phyloP scores from a whole-genome alignment of 1,284 basidiomycete genomes.

The Coniferiporia sulphurascens region DNA sequence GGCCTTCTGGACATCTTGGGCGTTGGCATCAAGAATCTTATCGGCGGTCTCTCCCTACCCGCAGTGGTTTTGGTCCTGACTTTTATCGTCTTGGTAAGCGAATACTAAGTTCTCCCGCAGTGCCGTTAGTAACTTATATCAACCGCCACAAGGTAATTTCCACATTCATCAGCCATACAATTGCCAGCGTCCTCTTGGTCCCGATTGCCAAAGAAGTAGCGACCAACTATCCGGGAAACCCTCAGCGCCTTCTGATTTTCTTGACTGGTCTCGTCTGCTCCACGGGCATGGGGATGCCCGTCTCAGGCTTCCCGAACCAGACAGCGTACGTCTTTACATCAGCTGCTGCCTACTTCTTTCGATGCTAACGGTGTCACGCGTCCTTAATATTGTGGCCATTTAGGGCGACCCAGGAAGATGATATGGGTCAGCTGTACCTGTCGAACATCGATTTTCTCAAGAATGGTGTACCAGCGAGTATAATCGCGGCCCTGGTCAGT shows the following conservation, averaged over 20 bases:
- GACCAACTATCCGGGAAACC: constrained; percentile 56
- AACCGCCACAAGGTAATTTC: constrained; percentile 56
- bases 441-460: constrained; percentile 87
- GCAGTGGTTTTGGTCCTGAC: constrained; percentile 84
- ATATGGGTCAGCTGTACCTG: constrained; percentile 86
- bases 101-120: constrained; percentile 24
- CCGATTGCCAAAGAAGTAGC: constrained; percentile 95
- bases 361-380: constrained; percentile 18
- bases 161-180: constrained; percentile 94
- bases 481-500: constrained; percentile 78
- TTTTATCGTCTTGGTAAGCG: constrained; percentile 77
- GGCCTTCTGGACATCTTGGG: constrained; percentile 84
- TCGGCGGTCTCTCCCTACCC: constrained; percentile 73
- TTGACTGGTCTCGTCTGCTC: constrained; percentile 91
- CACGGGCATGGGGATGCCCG: constrained; percentile 97
- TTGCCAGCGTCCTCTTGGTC: constrained; percentile 92
- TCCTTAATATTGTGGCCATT: constrained; percentile 5
- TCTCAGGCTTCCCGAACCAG: constrained; percentile 96
- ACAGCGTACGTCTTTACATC: constrained; percentile 65
- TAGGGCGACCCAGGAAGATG: constrained; percentile 92
- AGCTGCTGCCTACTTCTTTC: constrained; percentile 6
- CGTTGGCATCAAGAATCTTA: constrained; percentile 58
- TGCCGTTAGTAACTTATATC: constrained; percentile 11
- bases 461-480: constrained; percentile 88
- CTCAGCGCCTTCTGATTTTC: constrained; percentile 83